Base-by-base conservation (phyloP, 805 yeast genomes). In the Saccharomycodes ludwigii region DNA sequence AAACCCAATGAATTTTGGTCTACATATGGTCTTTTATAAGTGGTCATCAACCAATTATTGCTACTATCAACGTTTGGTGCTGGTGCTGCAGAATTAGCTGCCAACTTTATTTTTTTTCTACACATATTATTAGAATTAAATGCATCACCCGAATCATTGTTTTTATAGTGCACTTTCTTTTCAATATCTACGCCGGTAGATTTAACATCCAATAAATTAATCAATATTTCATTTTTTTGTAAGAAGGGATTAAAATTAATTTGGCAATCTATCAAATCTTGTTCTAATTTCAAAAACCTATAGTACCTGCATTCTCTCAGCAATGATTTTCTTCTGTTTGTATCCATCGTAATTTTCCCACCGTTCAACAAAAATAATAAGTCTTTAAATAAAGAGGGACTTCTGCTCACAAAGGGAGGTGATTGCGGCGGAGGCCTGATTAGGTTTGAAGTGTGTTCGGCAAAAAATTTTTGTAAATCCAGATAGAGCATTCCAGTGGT, bases 381-480 rank as follows among this genome's bases (percentile, higher is more conserved):
- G 28, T 71, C 76, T 13, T 48, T 58, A 48, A 76, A 84, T 33
- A 71, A 48, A 14, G 45, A 50, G 0, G 77, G 66, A 2, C 76
- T 67, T 38, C 84, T 59, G 21, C 64, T 55, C 3, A 67, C 54
- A 3, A 65, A 65, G 2, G 65, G 60, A 3, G 75, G 79, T 7
- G 71, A 65, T 35, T 72, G 67, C 1, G 91, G 83, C 3, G 94
- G 94, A 1, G 95, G 95, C 23, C 95, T 56, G 3, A 79, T 53
- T 42, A 76, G 52, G 22, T 66, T 60, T 31, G 56, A 58, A 6
- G 50, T 26, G 7, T 23, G 21, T 3, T 24, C 41, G 11, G 48
- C 41, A 33, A 54, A 54, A 8, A 61, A 41, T 13, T 60, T 58
- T 16, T 66, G 61, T 8, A 73, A 67, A 37, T 73, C 76, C 3